Percentiles rank a stretch among this genome's conserved stretches.
These are phyloP conservation scores for Colletotrichum salicis DNA, from an alignment of 2,329 filamentous ascomycete species.

Conservation along the genomic window DNA sequence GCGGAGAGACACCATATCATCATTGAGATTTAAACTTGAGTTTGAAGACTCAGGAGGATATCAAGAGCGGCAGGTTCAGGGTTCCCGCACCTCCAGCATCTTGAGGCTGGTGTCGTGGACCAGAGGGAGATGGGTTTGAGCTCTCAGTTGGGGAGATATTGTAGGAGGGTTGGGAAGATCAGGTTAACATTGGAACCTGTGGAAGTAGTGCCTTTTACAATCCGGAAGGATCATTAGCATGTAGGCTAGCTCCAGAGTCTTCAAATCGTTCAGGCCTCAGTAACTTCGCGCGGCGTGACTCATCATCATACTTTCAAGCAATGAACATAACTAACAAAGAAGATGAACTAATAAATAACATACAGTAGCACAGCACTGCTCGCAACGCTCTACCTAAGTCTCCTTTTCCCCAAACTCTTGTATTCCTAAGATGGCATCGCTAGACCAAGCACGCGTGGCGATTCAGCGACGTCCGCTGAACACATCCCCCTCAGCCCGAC, in stretches of 20 bases:
- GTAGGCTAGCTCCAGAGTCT: not conserved
- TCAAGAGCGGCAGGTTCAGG: slow-evolving; percentile 21
- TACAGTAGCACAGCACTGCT: too few species aligned
- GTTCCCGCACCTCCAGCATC: slow-evolving; percentile 9
- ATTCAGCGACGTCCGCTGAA: not conserved
- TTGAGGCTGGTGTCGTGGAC: not conserved
- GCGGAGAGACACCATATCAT: slow-evolving; percentile 40
- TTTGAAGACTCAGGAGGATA: slow-evolving; percentile 35
- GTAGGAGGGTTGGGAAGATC: too few species aligned
- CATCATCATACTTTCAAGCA: accelerated
- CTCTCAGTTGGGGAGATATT: too few species aligned
- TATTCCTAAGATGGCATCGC: not conserved
- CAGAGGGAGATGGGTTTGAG: too few species aligned
- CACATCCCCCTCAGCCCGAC: not conserved
- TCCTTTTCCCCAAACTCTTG: too few species aligned
- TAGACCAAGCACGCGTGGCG: accelerated
- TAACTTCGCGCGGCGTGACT: not conserved
- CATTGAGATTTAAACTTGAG: slow-evolving; percentile 39
- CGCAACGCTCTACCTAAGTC: too few species aligned
- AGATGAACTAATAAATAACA: not conserved
- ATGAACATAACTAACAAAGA: too few species aligned
- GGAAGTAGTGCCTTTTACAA: too few species aligned
- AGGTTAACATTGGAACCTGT: too few species aligned
- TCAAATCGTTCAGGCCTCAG: not conserved
- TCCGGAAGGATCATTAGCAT: too few species aligned